Conservation (phyloP, 495 filamentous ascomycete species). For the Podospora tetraspora region DNA sequence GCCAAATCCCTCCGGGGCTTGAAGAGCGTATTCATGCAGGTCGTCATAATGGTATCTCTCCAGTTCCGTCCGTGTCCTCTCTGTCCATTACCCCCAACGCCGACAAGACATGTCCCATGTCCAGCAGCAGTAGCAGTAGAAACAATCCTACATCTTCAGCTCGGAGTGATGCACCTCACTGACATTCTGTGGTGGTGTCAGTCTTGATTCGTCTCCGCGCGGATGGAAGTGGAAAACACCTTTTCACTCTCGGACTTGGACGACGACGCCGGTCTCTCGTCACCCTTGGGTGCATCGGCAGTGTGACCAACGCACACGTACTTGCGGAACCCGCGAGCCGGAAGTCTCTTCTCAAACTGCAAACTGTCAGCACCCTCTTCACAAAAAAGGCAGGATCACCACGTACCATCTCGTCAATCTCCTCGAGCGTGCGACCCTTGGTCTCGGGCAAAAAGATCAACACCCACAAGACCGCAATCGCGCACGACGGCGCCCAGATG, state of each 20-base stretch:
- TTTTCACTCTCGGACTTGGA: neutral
- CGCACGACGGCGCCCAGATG: conserved; percentile 44
- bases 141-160: neutral
- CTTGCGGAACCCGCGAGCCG: conserved; percentile 44
- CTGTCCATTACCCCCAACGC: neutral
- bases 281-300: neutral
- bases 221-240: neutral
- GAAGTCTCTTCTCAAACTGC: conserved; percentile 43
- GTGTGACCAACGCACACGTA: conserved; percentile 36
- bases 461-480: conserved; percentile 32
- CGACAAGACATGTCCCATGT: neutral
- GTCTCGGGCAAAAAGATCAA: conserved; percentile 49
- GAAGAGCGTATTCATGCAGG: neutral
- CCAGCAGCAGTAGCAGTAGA: neutral
- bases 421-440: conserved; percentile 48
- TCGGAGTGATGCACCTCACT: conserved; percentile 4
- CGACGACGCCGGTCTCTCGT: neutral
- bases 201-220: neutral
- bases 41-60: neutral
- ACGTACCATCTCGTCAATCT: conserved; percentile 50
- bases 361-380: conserved; percentile 1
- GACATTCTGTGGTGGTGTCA: neutral
- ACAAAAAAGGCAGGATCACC: neutral
- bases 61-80: neutral
- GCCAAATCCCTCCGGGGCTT: conserved; percentile 2